A percentile compares a stretch with the other conserved stretches of the same genome.
These are phyloP conservation scores for Funneliformis geosporum DNA, from an alignment of 192 early-diverging fungal genomes.

Conservation along the genomic window DNA sequence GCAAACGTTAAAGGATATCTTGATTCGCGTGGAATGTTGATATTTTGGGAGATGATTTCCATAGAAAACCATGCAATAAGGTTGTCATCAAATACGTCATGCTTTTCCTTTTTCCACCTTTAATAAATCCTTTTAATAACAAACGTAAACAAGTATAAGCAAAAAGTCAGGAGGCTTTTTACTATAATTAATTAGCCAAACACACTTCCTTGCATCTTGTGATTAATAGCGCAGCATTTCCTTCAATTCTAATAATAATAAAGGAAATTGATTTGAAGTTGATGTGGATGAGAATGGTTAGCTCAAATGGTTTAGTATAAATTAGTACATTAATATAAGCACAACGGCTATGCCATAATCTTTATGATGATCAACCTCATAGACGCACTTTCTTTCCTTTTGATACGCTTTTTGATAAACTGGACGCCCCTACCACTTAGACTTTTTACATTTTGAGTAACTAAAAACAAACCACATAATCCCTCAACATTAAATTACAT, in stretches of 20 bases:
- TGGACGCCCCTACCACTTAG: no score
- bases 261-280: no score
- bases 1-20: not conserved
- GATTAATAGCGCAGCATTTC: not conserved
- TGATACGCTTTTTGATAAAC: no score
- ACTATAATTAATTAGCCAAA: not conserved
- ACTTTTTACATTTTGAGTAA: no score
- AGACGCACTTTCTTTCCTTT: no score
- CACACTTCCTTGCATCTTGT: not conserved
- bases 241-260: not conserved
- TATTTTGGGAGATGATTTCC: not conserved
- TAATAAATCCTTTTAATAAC: not conserved
- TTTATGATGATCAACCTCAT: no score
- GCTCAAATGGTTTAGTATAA: no score
- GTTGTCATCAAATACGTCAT: not conserved
- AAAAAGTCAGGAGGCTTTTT: not conserved
- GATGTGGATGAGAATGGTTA: no score
- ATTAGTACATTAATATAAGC: no score
- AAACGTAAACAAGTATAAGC: not conserved
- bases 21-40: not conserved
- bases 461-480: no score
- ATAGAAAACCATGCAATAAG: not conserved
- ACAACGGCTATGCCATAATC: no score
- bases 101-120: not conserved
- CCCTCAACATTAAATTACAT: no score